Base-by-base conservation (phyloP, 164 flowering plant genomes). In the Dillenia suffruticosa region DNA sequence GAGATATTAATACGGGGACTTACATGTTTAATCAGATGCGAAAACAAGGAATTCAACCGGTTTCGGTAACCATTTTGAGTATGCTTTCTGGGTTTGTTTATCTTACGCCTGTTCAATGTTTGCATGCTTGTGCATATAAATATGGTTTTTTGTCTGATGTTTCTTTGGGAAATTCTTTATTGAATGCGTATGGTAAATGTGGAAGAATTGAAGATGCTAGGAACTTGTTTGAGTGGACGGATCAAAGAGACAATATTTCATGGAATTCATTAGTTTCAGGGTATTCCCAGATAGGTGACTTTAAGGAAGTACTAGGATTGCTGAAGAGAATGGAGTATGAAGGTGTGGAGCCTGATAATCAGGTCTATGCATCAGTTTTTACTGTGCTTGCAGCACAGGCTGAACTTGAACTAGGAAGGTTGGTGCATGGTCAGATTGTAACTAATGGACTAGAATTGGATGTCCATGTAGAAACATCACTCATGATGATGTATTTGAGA, bases 251-350 rank as follows among this genome's bases (percentile, higher is more conserved):
- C 69, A 59, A 76, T 44, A 77, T 92, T 63, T 82, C 98, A 0
- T 92, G 96, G 98, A 89, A 89, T 78, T 78, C 93, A 9, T 60
- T 92, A 76, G 58, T 86, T 66, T 79, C 87, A 0, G 81, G 77
- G 14, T 86, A 76, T 75, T 65, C 88, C 6, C 77, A 73, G 43
- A 44, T 48, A 57, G 95, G 85, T 13, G 48, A 77, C 63, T 15
- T 72, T 11, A 53, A 46, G 44, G 86, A 80, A 72, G 64, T 69
- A 2, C 54, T 81, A 57, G 57, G 61, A 54, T 77, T 92, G 44
- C 59, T 88, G 48, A 61, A 40, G 10, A 76, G 77, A 59, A 88
- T 89, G 92, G 73, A 70, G 67, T 44, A 17, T 11, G 80, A 79
- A 62, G 78, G 79, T 17, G 7, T 66, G 8, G 53, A 68, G 50